These are phyloP conservation scores for Rubus parviflorus DNA, from an alignment of 306 rosid species.

Conservation along the genomic window DNA sequence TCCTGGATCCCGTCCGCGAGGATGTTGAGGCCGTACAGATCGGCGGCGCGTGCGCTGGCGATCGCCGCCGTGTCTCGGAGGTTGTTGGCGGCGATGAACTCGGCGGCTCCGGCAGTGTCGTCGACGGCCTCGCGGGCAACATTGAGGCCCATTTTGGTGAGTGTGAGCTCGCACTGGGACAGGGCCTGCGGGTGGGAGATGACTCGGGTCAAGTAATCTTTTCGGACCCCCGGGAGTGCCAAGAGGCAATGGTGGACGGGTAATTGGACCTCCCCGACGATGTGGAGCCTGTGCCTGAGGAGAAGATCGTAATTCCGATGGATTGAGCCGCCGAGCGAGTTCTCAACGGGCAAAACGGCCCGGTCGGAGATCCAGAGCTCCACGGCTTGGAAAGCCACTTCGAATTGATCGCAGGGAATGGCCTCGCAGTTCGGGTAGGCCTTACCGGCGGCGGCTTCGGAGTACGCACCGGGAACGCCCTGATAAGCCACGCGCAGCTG, in stretches of 20 bases:
- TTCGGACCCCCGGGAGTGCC: conserved; percentile 75
- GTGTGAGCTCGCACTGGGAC: conserved; percentile 77
- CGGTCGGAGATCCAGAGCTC: conserved; percentile 98
- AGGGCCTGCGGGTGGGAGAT: conserved; percentile 96
- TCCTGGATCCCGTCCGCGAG: conserved; percentile 88
- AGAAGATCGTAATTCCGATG: conserved; percentile 94
- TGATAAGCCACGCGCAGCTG: conserved; percentile 88
- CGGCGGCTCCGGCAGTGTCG: conserved; percentile 96
- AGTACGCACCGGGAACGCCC: conserved; percentile 96
- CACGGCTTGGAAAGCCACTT: conserved; percentile 92
- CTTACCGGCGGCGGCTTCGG: conserved; percentile 94
- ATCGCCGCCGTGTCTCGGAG: conserved; percentile 90
- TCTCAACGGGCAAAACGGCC: conserved; percentile 83
- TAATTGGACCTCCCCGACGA: conserved; percentile 92
- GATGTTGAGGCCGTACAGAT: conserved; percentile 65
- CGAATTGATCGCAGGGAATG: conserved; percentile 96
- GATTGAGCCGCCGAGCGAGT: conserved; percentile 95
- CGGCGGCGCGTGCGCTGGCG: conserved; percentile 87
- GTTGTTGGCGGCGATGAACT: conserved; percentile 56
- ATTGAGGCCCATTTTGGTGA: conserved; percentile 80
- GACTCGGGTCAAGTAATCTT: conserved; percentile 72
- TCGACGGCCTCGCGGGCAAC: conserved; percentile 92
- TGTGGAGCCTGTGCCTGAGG: conserved; percentile 97
- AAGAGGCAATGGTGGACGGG: conserved; percentile 96
- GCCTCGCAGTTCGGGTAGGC: conserved; percentile 96